Percentiles rank a stretch among this genome's conserved stretches.
phyloP scores from a whole-genome alignment of 208 protist genomes.

The Porcisia hertigi region DNA sequence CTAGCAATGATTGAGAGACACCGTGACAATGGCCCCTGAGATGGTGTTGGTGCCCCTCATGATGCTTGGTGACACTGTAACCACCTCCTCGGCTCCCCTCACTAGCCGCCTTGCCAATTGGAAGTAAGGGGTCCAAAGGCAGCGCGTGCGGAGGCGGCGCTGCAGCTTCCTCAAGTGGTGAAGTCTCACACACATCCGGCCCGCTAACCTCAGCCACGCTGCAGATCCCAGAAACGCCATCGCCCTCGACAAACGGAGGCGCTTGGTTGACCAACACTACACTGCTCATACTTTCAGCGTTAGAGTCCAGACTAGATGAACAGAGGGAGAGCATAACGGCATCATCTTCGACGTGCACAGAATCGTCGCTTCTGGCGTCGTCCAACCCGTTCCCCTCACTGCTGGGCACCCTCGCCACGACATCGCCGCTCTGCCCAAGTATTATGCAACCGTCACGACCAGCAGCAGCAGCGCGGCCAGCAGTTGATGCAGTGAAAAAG shows the following conservation, averaged over 20 bases:
- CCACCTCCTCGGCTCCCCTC: not conserved
- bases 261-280: not conserved
- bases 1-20: not conserved
- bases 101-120: not conserved
- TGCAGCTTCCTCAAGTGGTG: not conserved
- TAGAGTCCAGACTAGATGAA: not conserved
- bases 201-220: not conserved
- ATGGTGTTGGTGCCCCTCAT: not conserved
- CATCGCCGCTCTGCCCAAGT: not conserved
- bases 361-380: not conserved
- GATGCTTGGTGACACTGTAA: not conserved
- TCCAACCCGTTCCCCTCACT: not conserved
- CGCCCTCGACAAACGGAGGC: not conserved
- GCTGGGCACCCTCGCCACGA: conserved; percentile 1
- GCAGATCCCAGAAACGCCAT: not conserved
- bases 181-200: not conserved
- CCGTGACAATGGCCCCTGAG: not conserved
- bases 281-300: not conserved
- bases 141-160: not conserved
- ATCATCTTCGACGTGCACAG: conserved; percentile 1
- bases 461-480: not conserved
- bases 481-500: not conserved
- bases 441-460: no score
- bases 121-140: not conserved
- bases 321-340: not conserved